Percentiles rank a stretch among this genome's conserved stretches.
These are phyloP conservation scores for Adansonia rubrostipa DNA, from an alignment of 441 rosid species.

Conservation along the genomic window DNA sequence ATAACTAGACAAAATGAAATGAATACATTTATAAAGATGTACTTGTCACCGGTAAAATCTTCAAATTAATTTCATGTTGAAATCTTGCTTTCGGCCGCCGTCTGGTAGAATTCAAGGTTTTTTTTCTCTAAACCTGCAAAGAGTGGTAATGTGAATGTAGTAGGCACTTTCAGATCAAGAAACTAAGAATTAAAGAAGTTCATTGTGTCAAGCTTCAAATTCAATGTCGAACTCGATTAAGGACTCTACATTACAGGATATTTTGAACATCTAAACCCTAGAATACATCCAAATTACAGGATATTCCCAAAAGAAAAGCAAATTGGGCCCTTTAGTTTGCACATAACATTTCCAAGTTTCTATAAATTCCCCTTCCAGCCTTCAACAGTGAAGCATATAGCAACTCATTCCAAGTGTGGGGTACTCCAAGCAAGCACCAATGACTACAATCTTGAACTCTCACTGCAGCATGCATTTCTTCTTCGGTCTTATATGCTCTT, in stretches of 20 bases:
- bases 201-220: neutral
- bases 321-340: neutral
- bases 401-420: constrained; percentile 70
- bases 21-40: neutral
- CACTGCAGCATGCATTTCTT: constrained; percentile 47
- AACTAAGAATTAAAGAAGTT: too few relatives aligned
- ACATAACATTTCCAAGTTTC: constrained; percentile 27
- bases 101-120: neutral
- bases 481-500: constrained; percentile 44
- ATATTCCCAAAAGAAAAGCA: neutral
- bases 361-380: constrained; percentile 52
- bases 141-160: neutral
- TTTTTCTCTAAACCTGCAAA: neutral
- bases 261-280: neutral
- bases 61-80: neutral
- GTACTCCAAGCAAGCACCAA: constrained; percentile 78
- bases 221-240: constrained; percentile 14
- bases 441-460: constrained; percentile 70
- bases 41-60: neutral
- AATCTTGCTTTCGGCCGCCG: neutral
- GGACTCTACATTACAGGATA: neutral
- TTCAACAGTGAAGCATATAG: constrained; percentile 68
- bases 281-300: neutral
- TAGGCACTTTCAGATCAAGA: neutral
- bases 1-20: too few relatives aligned